phyloP scores from a whole-genome alignment of 805 yeast genomes.

The Suhomyces emberorum region DNA sequence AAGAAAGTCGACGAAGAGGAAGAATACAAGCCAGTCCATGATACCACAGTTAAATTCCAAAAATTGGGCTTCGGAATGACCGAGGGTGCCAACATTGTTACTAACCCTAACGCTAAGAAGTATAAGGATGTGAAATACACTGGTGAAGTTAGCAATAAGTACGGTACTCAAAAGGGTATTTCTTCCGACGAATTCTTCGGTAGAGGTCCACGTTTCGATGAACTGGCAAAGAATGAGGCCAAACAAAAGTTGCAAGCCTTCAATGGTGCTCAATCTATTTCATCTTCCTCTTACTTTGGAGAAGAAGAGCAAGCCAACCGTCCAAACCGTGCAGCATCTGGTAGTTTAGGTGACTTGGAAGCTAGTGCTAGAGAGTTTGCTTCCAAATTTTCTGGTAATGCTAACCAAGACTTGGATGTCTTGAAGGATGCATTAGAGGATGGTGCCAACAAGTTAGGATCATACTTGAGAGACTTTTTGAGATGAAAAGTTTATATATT shows the following conservation, averaged over 20 bases:
- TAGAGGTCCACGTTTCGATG: slow-evolving; percentile 74
- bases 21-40: slow-evolving; percentile 26
- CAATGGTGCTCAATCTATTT: slow-evolving; percentile 84
- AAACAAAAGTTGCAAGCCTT: slow-evolving; percentile 74
- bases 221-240: slow-evolving; percentile 76
- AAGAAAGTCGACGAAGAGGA: slow-evolving; percentile 2
- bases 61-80: slow-evolving; percentile 90
- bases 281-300: slow-evolving; percentile 90
- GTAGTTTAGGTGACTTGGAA: slow-evolving; percentile 47
- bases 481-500: too few relatives aligned
- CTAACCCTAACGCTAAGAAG: slow-evolving; percentile 37
- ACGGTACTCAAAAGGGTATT: slow-evolving; percentile 87
- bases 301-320: slow-evolving; percentile 53
- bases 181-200: slow-evolving; percentile 96
- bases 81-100: slow-evolving; percentile 52
- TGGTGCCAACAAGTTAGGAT: slow-evolving; percentile 88
- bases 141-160: slow-evolving; percentile 73
- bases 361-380: slow-evolving; percentile 60
- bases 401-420: slow-evolving; percentile 86
- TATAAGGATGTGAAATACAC: slow-evolving; percentile 62
- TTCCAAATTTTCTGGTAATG: slow-evolving; percentile 64
- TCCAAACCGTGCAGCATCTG: slow-evolving; percentile 16
- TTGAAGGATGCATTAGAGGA: slow-evolving; percentile 89
- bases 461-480: slow-evolving; percentile 81
- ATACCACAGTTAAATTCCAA: slow-evolving; percentile 68